These are phyloP conservation scores for Paramecium primaurelia DNA, from an alignment of 73 alveolate species.

Conservation along the genomic window DNA sequence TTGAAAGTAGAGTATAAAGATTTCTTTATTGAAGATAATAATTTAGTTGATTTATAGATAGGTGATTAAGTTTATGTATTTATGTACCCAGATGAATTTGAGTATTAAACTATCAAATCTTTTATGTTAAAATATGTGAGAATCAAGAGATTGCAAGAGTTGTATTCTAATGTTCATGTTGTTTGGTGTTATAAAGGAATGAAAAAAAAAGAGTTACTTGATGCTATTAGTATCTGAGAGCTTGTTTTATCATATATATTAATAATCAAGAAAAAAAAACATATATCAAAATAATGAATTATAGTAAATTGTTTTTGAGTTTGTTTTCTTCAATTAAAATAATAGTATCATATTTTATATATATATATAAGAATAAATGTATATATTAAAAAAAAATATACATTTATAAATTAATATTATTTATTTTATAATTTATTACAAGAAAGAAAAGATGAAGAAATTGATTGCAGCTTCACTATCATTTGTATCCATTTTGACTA, in stretches of 20 bases:
- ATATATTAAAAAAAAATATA: no score
- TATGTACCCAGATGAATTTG: not conserved
- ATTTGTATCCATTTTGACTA: not conserved
- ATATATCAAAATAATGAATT: not conserved
- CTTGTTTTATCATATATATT: not conserved
- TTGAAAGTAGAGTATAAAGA: not conserved
- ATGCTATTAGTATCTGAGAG: not conserved
- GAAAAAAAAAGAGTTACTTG: not conserved
- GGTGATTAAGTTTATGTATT: not conserved
- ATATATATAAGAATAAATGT: not conserved
- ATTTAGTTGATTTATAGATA: not conserved
- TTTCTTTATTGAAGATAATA: not conserved
- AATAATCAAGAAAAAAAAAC: not conserved
- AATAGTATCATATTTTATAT: not conserved
- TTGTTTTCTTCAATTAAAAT: not conserved
- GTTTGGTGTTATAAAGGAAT: not conserved
- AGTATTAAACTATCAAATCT: not conserved
- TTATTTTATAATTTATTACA: not conserved
- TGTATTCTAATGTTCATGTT: not conserved
- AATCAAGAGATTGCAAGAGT: not conserved
- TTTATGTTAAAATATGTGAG: not conserved
- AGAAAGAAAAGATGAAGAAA: not conserved
- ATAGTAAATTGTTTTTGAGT: not conserved
- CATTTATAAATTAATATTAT: not conserved
- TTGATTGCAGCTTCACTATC: not conserved